A percentile compares a stretch with the other conserved stretches of the same genome.
These are phyloP conservation scores for Aspergillus neoniger DNA, from an alignment of 2,329 filamentous ascomycete genomes.

Conservation along the genomic window DNA sequence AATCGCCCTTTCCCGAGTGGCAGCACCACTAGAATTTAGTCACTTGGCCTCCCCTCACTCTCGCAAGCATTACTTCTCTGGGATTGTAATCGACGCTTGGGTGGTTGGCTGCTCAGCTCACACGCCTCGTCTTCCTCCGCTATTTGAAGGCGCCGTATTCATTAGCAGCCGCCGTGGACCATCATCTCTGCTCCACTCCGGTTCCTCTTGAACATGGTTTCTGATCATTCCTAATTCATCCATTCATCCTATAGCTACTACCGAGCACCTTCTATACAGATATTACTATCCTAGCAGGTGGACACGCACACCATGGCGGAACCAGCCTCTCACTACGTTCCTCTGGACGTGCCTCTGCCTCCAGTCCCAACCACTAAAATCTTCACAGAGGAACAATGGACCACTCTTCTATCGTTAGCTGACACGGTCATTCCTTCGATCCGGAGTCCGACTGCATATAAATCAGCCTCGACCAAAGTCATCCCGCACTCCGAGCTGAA, in stretches of 20 bases:
- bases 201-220: background rate
- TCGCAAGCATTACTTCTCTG: background rate
- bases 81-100: background rate
- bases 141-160: background rate
- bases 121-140: background rate
- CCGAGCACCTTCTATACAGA: too few relatives aligned
- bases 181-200: background rate
- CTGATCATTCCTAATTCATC: background rate
- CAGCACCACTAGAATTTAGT: too few relatives aligned
- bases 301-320: conserved; percentile 22
- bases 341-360: conserved; percentile 49
- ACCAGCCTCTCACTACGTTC: conserved; percentile 27
- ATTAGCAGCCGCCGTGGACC: background rate
- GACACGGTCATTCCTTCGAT: conserved; percentile 61
- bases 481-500: conserved; percentile 47
- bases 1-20: too few relatives aligned
- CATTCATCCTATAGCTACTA: background rate
- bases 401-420: conserved; percentile 57
- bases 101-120: background rate
- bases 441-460: conserved; percentile 40
- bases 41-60: background rate
- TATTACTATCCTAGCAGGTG: background rate
- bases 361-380: conserved; percentile 51
- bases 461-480: conserved; percentile 38
- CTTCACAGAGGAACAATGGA: conserved; percentile 60